Percentiles rank a stretch among this genome's conserved stretches.
Conservation (phyloP, 441 rosid genomes). For the Euphorbia celastroides region DNA sequence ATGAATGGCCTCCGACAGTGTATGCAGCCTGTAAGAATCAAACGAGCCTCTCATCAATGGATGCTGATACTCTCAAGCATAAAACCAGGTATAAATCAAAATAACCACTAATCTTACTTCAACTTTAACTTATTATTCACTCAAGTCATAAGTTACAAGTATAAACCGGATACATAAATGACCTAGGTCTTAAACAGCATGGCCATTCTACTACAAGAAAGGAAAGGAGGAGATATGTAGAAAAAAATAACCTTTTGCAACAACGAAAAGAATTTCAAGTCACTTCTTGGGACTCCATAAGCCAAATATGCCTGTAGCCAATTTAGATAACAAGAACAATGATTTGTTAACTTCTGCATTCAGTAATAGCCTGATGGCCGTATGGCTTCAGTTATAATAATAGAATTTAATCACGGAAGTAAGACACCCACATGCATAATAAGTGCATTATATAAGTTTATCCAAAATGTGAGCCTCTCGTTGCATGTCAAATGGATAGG, state of each 20-base stretch:
- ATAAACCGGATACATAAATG: background rate
- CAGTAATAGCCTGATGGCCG: background rate
- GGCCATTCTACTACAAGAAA: background rate
- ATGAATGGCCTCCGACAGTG: slow-evolving; percentile 86
- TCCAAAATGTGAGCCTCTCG: slow-evolving; percentile 72
- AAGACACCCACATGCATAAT: slow-evolving; percentile 51
- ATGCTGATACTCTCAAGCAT: background rate
- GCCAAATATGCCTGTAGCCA: slow-evolving; percentile 77
- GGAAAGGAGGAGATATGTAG: background rate
- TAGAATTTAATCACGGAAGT: background rate
- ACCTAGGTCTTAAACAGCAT: background rate
- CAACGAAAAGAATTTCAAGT: slow-evolving; percentile 78
- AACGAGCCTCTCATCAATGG: slow-evolving; percentile 7
- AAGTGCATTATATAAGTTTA: slow-evolving; percentile 60
- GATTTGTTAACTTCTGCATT: background rate
- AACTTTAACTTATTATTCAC: background rate
- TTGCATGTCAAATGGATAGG: slow-evolving; percentile 39
- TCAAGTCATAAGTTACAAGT: background rate
- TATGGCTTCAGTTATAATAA: background rate
- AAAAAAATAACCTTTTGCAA: slow-evolving; percentile 78
- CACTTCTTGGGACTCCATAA: slow-evolving; percentile 82
- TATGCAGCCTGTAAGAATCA: slow-evolving; percentile 66
- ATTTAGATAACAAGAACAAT: slow-evolving; percentile 14
- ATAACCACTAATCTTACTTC: background rate
- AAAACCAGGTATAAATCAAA: slow-evolving; percentile 4